Base-by-base conservation (phyloP, 1,139 yeast genomes). In the Hansenula anomala region DNA sequence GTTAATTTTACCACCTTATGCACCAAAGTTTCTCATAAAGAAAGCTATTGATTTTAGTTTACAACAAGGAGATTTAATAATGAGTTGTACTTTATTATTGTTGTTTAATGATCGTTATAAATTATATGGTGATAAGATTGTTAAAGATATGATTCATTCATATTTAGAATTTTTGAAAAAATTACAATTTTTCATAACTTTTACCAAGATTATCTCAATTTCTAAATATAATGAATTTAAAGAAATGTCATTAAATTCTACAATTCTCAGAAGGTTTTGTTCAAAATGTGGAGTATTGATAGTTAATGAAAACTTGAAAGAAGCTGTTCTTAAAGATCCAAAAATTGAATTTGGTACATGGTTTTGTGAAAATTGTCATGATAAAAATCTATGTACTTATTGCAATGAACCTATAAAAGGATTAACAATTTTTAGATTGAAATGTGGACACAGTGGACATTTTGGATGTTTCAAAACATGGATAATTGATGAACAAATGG, bases 381-480 rank as follows among this genome's bases (percentile, higher is more conserved):
- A 61, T 33, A 67, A 68, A 23, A 81, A 78, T 46, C 81, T 79
- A 31, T 92, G 97, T 59, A 71, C 81, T n/a, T 76, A 83, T 45
- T 92, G 97, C 57, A 72, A 81, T 45, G 82, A 77, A 53, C 92
- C 96, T 3, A 71, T 90, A 50, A 76, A 74, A 51, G 95, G 95
- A 0, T 66, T 85, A 39, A 73, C 81, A 11, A 75, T 85, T 19
- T 78, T 78, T n/a, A 65, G 80, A 18, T 62, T 86, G 38, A 73
- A 67, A 34, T 92, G 97, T 65, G 97, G 97, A 0, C 97, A 92
- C 59, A 71, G 80, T 40, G 90, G 95, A 1, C 98, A 92, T 60
- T 79, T 78, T 54, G 79, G 78, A 4, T 92, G 98, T 63, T 67
- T 89, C 54, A 69, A 71, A 43, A 73, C 75, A 36, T 90, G 97